Base-by-base conservation (phyloP, 805 yeast species). In the Brettanomyces anomalus region DNA sequence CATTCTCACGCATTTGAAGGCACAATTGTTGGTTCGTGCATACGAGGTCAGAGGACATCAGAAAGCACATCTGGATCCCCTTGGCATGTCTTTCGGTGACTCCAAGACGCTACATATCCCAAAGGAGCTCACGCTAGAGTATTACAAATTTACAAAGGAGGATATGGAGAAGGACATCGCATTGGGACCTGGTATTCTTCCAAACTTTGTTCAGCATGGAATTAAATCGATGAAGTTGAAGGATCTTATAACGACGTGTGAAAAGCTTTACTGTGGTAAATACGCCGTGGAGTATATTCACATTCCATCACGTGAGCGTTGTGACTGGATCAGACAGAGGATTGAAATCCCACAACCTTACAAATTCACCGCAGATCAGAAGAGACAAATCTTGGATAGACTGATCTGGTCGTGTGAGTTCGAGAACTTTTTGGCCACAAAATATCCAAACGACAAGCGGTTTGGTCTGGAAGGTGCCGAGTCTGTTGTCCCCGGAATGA, bases 401-500 rank as follows among this genome's bases (percentile, higher is more conserved):
- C 70, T 93, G 59, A 86, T 90, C 65, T 93, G 99, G 99, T 77
- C 97, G 40, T 80, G 95, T 48, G 81, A 88, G 40, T 93, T 93
- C 60, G 99, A 93, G 72, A 69, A 83, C 46, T 93, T 93, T 76
- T 70, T 93, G 58, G 78, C 96, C 39, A 81, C 96, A 45, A 93
- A 93, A 70, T 93, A 87, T 76, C 97, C 99, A 50, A 90, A 88
- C 68, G 97, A 89, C 65, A 93, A 93, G 72, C 85, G 99, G 70
- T 93, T 93, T 60, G 98, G 98, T 66, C 74, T 93, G 46, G 99
- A 93, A 73, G 99, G 99, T 72, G 95, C 95, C 51, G 99, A 93
- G 71, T 74, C 95, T 39, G 84, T 85, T 57, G 85, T 93, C 40
- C 97, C 97, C 37, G 98, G 97, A 71, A 81, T 93, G 74, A 93